phyloP scores from a whole-genome alignment of 2,329 filamentous ascomycete genomes.

The Pyrenochaeta sp. region DNA sequence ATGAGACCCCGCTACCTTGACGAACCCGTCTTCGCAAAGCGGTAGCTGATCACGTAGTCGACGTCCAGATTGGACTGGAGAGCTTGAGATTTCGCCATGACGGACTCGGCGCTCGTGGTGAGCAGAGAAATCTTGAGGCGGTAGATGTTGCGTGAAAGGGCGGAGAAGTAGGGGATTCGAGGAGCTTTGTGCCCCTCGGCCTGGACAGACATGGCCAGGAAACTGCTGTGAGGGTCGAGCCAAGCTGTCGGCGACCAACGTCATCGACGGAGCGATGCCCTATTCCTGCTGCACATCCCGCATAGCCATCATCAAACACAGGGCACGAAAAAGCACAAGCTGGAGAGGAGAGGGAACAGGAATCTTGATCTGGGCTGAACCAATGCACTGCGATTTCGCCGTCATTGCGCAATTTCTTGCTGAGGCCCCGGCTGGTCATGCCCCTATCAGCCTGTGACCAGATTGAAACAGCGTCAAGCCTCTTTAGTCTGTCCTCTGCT shows the following conservation, averaged over 20 bases:
- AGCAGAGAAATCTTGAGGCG: constrained; percentile 27
- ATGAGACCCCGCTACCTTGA: constrained; percentile 4
- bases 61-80: constrained; percentile 70
- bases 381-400: no score
- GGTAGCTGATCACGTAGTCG: constrained; percentile 87
- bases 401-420: no score
- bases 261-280: constrained; percentile 33
- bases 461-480: no score
- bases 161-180: constrained; percentile 26
- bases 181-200: constrained; percentile 16
- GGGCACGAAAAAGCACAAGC: no score
- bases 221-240: constrained; percentile 30
- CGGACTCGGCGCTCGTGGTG: constrained; percentile 23
- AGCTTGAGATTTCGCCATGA: constrained; percentile 49
- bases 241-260: constrained; percentile 35
- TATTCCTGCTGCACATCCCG: constrained; percentile 32
- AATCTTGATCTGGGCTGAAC: no score
- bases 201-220: constrained; percentile 31
- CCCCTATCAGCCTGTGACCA: no score
- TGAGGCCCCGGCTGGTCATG: no score
- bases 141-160: constrained; percentile 25
- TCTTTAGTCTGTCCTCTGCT: no score
- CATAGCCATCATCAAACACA: no score
- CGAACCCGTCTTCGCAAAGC: constrained; percentile 72
- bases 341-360: no score